Evolutionary conservation across 805 yeast genomes (phyloP).

Genomic region (Candida tammaniensis): DNA sequence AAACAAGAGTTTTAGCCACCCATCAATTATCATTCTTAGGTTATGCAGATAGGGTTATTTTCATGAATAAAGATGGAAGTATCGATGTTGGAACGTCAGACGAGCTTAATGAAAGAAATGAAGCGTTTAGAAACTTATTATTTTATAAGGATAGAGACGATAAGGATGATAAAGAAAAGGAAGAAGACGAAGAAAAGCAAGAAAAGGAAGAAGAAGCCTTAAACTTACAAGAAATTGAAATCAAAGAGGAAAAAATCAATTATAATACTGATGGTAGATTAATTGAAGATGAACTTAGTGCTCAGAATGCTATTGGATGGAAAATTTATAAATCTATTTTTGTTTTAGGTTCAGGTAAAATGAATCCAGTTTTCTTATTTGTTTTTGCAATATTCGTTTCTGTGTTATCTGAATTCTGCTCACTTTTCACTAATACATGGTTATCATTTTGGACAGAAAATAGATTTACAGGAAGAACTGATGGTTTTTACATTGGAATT

Average conservation of each 20-base stretch:
- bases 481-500: conserved; percentile 68
- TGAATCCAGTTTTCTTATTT: conserved; percentile 14
- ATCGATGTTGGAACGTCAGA: conserved; percentile 34
- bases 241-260: conserved; percentile 1
- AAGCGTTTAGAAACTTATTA: conserved; percentile 25
- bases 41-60: conserved; percentile 22
- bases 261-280: conserved; percentile 23
- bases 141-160: conserved; percentile 13
- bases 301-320: conserved; percentile 35
- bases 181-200: not conserved
- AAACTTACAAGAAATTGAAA: conserved; percentile 1
- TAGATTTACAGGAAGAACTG: conserved; percentile 45
- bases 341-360: conserved; percentile 30
- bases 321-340: conserved; percentile 32
- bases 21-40: conserved; percentile 33
- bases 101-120: conserved; percentile 25
- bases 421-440: conserved; percentile 69
- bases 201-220: conserved; percentile 4
- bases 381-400: conserved; percentile 20
- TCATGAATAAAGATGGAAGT: conserved; percentile 39
- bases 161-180: conserved; percentile 2
- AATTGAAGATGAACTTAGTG: conserved; percentile 33
- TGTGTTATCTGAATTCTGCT: conserved; percentile 45
- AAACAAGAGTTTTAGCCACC: conserved; percentile 33
- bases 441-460: conserved; percentile 73